Base-by-base conservation (phyloP, 2,329 filamentous ascomycete genomes). In the Calonectria henricotiae region DNA sequence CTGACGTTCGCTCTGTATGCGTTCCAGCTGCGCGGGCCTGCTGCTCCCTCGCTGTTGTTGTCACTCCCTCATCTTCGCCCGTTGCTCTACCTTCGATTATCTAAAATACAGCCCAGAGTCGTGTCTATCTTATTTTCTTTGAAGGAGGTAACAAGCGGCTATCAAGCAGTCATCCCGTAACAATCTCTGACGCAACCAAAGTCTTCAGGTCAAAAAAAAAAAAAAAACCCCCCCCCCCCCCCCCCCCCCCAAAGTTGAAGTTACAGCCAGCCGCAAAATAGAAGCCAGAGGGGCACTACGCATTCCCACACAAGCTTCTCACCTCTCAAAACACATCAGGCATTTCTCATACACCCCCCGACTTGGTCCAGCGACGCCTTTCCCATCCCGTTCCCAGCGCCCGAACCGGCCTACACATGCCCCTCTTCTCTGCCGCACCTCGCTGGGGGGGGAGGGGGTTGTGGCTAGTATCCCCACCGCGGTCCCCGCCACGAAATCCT, bases 381-480 rank as follows among this genome's bases (percentile, higher is more conserved):
- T 68, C 76, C 76, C 67, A 71, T 77, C 76, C 72, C 65, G 71
- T 78, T 65, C 51, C 73, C 70, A 73, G 72, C 65, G 69, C 62
- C 71, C 72, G 72, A 69, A 63, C 71, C 70, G 74, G 46, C 46
- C 69, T 68, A 67, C 51, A 12, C 46, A 23, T 41, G 17, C 54
- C 51, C 63, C 51, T 73, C 47, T 67, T 73, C 67, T 65, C 68
- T 71, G 65, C 69, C 65, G 75, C 32, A 20, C 60, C 58, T 62
- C 27, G 47, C 72, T 75, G 55, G 63, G 64, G 64, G 47, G 35
- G 46, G 46, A 44, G 62, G 68, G 58, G 35, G 46, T 65, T 55
- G 62, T 65, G 37, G 35, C 37, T 30, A 17, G 20, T 32, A 17
- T 65, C 62, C 35, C 47, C 62, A 58, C 47, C 23, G 11, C n/a